phyloP scores from a whole-genome alignment of 768 basidiomycete species.

The Boletellus sp. region DNA sequence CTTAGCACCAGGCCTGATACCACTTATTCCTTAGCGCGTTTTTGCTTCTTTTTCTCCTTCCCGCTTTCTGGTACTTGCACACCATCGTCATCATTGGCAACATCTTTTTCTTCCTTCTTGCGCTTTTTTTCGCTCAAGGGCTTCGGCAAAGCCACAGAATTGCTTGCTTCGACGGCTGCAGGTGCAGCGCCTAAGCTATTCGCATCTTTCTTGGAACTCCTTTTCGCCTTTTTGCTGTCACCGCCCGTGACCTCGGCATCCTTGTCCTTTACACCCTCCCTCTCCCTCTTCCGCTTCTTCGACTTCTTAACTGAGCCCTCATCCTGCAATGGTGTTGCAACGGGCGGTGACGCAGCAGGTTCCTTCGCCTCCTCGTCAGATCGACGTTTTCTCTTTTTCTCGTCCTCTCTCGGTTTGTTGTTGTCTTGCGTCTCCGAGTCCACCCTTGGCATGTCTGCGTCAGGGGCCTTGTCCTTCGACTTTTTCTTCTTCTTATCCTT shows the following conservation, averaged over 20 bases:
- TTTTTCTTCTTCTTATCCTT: constrained; percentile 17
- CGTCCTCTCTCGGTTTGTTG: constrained; percentile 3
- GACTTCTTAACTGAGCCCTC: constrained; percentile 16
- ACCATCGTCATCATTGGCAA: constrained; percentile 4
- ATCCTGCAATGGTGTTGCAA: constrained; percentile 2
- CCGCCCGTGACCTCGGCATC: constrained; percentile 6
- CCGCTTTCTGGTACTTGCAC: constrained; percentile 16
- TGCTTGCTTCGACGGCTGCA: constrained; percentile 14
- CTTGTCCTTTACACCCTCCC: constrained; percentile 5
- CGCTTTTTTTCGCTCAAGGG: constrained; percentile 25
- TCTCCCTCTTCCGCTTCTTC: constrained; percentile 35
- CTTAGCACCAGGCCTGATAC: background rate
- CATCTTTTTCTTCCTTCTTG: constrained; percentile 15
- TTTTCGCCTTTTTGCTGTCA: constrained; percentile 27
- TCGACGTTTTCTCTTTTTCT: constrained; percentile 16
- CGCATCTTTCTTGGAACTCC: constrained; percentile 10
- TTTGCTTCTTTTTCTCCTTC: constrained; percentile 34
- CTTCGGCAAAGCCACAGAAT: constrained; percentile 1
- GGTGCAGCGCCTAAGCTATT: background rate
- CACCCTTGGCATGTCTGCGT: background rate
- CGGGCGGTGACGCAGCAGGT: constrained; percentile 5
- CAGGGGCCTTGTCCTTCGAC: constrained; percentile 6
- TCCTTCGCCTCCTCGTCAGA: constrained; percentile 21
- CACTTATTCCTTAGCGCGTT: constrained; percentile 10
- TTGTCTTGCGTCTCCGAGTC: background rate